Evolutionary conservation across 306 rosid genomes (phyloP).

Genomic region (Vigna radiata): DNA sequence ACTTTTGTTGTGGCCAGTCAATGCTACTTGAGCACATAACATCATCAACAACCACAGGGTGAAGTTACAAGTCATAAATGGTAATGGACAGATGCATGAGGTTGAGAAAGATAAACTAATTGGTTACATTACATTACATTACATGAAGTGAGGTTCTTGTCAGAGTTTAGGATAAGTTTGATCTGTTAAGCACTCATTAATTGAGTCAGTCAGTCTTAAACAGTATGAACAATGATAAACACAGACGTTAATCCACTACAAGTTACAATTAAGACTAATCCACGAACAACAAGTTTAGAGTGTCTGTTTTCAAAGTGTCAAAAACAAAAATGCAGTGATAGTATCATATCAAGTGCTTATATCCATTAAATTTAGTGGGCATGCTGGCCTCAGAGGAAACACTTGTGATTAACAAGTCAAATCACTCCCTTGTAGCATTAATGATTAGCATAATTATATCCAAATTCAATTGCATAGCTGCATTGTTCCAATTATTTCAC

Average conservation of each 20-base stretch:
- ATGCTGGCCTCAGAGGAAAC: constrained; percentile 38
- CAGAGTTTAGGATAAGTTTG: constrained; percentile 30
- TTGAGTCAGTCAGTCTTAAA: constrained; percentile 1
- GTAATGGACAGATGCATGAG: constrained; percentile 43
- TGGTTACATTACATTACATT: constrained; percentile 12
- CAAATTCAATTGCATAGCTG: constrained; percentile 26
- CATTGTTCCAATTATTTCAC: constrained; percentile 40
- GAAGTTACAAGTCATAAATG: constrained; percentile 27
- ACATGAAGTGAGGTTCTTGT: constrained; percentile 38
- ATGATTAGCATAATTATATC: constrained; percentile 44
- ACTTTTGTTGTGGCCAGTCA: constrained; percentile 39
- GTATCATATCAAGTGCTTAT: constrained; percentile 9
- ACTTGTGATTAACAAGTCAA: constrained; percentile 40
- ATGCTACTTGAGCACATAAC: constrained; percentile 27
- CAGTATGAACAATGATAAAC: background rate
- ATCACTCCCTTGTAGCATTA: constrained; percentile 42
- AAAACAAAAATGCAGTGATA: constrained; percentile 41
- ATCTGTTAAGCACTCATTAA: constrained; percentile 10
- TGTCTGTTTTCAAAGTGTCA: background rate
- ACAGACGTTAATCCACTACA: constrained; percentile 35
- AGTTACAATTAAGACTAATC: constrained; percentile 37
- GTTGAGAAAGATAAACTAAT: constrained; percentile 42
- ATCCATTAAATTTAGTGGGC: constrained; percentile 43
- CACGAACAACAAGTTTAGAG: background rate
- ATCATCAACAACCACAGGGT: constrained; percentile 35